Evolutionary conservation across 164 flowering plant species (phyloP), one percentile per base, ranked within the genome.

Genomic region (Dillenia turbinata): DNA sequence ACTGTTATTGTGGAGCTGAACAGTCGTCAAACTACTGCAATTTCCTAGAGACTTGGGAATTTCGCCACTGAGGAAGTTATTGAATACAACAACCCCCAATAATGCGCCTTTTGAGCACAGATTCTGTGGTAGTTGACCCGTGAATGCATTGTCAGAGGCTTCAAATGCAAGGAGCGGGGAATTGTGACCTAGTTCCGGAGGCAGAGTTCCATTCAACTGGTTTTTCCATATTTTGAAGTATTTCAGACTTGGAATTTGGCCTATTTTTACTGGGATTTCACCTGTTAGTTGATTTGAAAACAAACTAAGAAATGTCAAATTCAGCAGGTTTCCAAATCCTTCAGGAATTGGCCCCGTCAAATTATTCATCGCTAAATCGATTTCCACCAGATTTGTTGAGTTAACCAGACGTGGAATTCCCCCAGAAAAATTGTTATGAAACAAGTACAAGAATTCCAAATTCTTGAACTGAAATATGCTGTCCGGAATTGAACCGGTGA

Each of bases 301-400:
- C 65, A 90, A 55, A 53, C 51, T 57, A 61, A 90, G 56, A 0
- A 43, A 1, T 2, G 12, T 22, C 75, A 88, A 49, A 5, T 60
- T 64, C 48, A 60, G 53, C 24, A 85, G 63, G 56, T 78, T 83
- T 2, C 83, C 90, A 19, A 90, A 62, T 17, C 61, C 85, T 49
- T 74, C 79, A 0, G 95, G 95, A 7, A 90, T 80, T 15, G 73
- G 2, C 15, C 97, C 97, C 2, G 66, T 79, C 69, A 90, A 62
- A 10, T 70, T 65, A 70, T 90, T 90, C 51, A 12, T 55, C 0
- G 80, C 67, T 10, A 88, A 65, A 74, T 90, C 97, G n/a, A 86
- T 59, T 0, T 71, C 70, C 0, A 5, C 52, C 69, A 90, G 58
- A 43, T 70, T 57, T 45, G 71, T 24, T 5, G 82, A 48, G 52